phyloP scores from a whole-genome alignment of 2,329 filamentous ascomycete genomes.

The Amesomyces nigricolor region DNA sequence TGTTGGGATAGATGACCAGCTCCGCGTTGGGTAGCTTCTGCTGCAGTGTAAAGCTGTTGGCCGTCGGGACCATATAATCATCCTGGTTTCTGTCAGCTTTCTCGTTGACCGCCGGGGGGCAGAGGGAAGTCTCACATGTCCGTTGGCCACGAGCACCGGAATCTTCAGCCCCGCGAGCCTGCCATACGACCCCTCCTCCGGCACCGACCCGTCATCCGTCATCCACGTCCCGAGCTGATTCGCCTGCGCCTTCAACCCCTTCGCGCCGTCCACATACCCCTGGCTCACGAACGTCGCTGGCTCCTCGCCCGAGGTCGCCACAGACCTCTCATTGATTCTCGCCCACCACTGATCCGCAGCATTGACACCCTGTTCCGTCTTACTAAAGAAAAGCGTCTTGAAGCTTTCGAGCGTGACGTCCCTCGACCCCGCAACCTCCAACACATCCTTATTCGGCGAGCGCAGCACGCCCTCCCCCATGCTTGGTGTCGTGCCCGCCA shows the following conservation, averaged over 20 bases:
- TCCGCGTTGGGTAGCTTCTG: constrained; percentile 28
- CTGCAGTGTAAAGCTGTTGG: constrained; percentile 37
- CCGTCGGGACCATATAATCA: constrained; percentile 34
- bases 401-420: constrained; percentile 34
- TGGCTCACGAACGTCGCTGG: constrained; percentile 19
- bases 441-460: constrained; percentile 17
- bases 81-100: not conserved
- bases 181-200: constrained; percentile 32
- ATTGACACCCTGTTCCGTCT: constrained; percentile 4
- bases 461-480: constrained; percentile 32
- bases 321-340: constrained; percentile 30
- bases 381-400: constrained; percentile 32
- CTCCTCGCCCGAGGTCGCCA: constrained; percentile 17
- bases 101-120: no score
- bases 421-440: constrained; percentile 22
- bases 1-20: constrained; percentile 21
- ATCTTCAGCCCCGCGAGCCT: constrained; percentile 32
- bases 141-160: constrained; percentile 37
- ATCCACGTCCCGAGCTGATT: constrained; percentile 33
- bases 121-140: constrained; percentile 27
- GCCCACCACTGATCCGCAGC: constrained; percentile 28
- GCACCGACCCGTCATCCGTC: constrained; percentile 29
- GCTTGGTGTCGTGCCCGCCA: constrained; percentile 42
- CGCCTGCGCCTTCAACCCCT: constrained; percentile 29
- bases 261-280: constrained; percentile 26